A percentile compares a stretch with the other conserved stretches of the same genome.
Conservation (phyloP, 2,329 filamentous ascomycete genomes). For the Mycosphaerella arachidis region DNA sequence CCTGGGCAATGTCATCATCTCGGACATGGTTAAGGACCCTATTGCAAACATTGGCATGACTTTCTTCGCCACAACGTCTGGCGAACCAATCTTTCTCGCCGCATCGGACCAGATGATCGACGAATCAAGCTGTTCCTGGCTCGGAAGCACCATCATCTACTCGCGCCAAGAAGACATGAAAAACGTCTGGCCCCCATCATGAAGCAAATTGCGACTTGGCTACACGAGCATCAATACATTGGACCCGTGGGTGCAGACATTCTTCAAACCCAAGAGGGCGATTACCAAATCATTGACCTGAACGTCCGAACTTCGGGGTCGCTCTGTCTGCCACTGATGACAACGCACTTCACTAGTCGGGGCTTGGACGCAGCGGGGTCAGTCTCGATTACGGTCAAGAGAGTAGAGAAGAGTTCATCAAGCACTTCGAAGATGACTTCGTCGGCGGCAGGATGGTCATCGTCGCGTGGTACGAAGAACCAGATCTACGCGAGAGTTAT, state of each 20-base stretch:
- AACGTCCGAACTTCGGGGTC: constrained; percentile 7
- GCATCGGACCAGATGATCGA: constrained; percentile 11
- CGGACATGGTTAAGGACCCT: constrained; percentile 6
- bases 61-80: constrained; percentile 4
- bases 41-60: constrained; percentile 2
- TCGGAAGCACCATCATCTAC: constrained; percentile 7
- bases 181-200: background rate
- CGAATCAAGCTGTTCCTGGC: constrained; percentile 1
- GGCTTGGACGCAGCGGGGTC: constrained; percentile 5
- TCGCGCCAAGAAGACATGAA: background rate
- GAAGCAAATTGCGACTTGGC: constrained; percentile 1
- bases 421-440: background rate
- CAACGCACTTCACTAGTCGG: constrained; percentile 8
- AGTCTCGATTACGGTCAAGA: constrained; percentile 7
- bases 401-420: constrained; percentile 4
- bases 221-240: constrained; percentile 4
- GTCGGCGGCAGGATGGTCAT: constrained; percentile 2
- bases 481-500: background rate
- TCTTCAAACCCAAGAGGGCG: constrained; percentile 3
- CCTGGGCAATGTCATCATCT: constrained; percentile 2
- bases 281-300: constrained; percentile 3
- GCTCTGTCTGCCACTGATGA: constrained; percentile 5
- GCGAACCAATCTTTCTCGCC: constrained; percentile 2
- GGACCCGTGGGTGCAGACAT: constrained; percentile 8
- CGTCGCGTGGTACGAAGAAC: constrained; percentile 9